Evolutionary conservation across 345 rosid species (phyloP).

Genomic region (Eucalyptus erythrocorys): DNA sequence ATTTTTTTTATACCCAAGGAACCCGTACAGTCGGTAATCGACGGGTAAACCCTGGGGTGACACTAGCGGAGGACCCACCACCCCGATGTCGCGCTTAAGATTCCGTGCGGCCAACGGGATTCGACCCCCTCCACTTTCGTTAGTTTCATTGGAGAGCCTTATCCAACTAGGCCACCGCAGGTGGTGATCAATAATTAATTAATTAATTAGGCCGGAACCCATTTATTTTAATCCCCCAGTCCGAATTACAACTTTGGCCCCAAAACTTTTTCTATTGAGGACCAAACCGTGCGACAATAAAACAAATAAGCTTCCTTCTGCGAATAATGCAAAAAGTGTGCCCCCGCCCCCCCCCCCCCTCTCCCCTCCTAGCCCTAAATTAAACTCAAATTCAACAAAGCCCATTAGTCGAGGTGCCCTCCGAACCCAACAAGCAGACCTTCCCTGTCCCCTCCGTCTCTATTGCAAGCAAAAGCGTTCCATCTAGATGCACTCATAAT

Average conservation of each 20-base stretch:
- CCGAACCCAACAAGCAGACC: slow-evolving; percentile 36
- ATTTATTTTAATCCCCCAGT: neutral
- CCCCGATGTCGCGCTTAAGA: too few relatives aligned
- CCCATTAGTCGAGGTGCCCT: slow-evolving; percentile 51
- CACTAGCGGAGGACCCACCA: too few relatives aligned
- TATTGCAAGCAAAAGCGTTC: neutral
- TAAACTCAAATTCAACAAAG: neutral
- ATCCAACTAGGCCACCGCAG: too few relatives aligned
- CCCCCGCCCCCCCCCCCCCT: too few relatives aligned
- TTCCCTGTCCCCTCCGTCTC: slow-evolving; percentile 35
- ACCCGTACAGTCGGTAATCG: too few relatives aligned
- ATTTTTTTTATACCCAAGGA: too few relatives aligned
- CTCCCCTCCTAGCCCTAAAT: neutral
- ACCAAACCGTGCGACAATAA: neutral
- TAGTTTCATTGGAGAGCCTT: too few relatives aligned
- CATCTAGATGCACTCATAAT: neutral
- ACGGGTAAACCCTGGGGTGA: too few relatives aligned
- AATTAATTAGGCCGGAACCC: neutral
- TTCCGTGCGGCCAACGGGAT: too few relatives aligned
- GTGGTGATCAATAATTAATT: too few relatives aligned
- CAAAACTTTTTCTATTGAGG: neutral
- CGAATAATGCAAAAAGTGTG: neutral
- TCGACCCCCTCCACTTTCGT: too few relatives aligned
- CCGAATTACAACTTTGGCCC: neutral
- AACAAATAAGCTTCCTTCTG: neutral